Evolutionary conservation across 306 rosid species (phyloP).

Genomic region (Echinosophora koreensis): DNA sequence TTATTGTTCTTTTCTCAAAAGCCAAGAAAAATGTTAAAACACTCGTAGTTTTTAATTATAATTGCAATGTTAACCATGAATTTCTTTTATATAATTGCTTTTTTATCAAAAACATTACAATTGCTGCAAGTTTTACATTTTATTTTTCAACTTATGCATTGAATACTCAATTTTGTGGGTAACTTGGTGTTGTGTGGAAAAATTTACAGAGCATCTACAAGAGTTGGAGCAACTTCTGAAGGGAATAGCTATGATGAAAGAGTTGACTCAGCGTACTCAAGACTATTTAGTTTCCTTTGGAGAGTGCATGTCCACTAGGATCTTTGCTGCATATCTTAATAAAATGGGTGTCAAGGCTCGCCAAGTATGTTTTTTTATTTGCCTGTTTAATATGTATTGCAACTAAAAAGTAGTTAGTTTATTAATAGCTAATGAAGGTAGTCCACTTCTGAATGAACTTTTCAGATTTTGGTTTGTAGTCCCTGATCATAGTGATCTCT

Average conservation of each 20-base stretch:
- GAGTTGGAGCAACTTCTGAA: slow-evolving; percentile 93
- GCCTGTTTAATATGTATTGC: slow-evolving; percentile 29
- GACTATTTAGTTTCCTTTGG: slow-evolving; percentile 97
- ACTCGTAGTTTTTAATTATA: background rate
- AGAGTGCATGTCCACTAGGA: slow-evolving; percentile 98
- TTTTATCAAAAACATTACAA: background rate
- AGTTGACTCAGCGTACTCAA: slow-evolving; percentile 82
- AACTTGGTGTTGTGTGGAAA: slow-evolving; percentile 22
- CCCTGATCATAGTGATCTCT: slow-evolving; percentile 32
- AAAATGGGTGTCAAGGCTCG: slow-evolving; percentile 76
- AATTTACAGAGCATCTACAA: slow-evolving; percentile 71
- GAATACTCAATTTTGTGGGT: slow-evolving; percentile 41
- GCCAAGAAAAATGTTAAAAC: slow-evolving; percentile 27
- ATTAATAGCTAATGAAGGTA: slow-evolving; percentile 19
- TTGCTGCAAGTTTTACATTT: slow-evolving; percentile 30
- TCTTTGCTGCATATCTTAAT: slow-evolving; percentile 84
- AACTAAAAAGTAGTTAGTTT: slow-evolving; percentile 14
- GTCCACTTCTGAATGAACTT: slow-evolving; percentile 2
- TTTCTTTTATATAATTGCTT: slow-evolving; percentile 10
- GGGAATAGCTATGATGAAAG: slow-evolving; percentile 97
- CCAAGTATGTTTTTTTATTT: slow-evolving; percentile 68
- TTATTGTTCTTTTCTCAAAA: background rate
- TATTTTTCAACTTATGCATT: slow-evolving; percentile 33
- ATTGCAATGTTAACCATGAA: background rate
- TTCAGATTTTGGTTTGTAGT: background rate